phyloP scores from a whole-genome alignment of 305 asterid genomes.

The Ruellia speciosa region DNA sequence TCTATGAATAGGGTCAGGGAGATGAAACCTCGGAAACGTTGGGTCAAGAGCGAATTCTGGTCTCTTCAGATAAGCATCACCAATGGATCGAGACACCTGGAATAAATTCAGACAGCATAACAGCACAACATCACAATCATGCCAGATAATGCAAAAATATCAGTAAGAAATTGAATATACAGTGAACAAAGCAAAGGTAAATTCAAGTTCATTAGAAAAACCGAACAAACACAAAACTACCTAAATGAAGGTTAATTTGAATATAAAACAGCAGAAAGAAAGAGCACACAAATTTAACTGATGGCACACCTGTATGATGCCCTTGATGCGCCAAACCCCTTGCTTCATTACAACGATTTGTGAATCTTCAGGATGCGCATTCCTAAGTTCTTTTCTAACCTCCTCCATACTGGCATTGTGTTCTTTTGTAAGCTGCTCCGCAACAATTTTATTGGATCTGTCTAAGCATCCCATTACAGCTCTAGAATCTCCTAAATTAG shows the following conservation, averaged over 20 bases:
- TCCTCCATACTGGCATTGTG: slow-evolving; percentile 60
- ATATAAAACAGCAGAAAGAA: background rate
- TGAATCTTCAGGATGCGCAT: slow-evolving; percentile 56
- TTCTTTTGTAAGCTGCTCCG: slow-evolving; percentile 67
- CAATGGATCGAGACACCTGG: slow-evolving; percentile 84
- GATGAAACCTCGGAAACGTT: slow-evolving; percentile 52
- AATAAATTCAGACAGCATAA: slow-evolving; percentile 10
- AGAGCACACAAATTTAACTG: background rate
- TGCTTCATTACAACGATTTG: slow-evolving; percentile 40
- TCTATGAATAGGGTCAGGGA: slow-evolving; percentile 44
- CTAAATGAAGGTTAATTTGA: too few species aligned
- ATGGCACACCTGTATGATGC: slow-evolving; percentile 59
- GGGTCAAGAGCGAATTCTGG: slow-evolving; percentile 58
- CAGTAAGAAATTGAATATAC: too few species aligned
- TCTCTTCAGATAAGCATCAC: slow-evolving; percentile 75
- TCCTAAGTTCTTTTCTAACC: slow-evolving; percentile 52
- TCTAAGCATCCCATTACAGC: slow-evolving; percentile 48
- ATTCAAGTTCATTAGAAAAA: background rate
- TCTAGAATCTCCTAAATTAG: slow-evolving; percentile 69
- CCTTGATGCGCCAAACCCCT: slow-evolving; percentile 76
- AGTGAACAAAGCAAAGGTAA: too few species aligned
- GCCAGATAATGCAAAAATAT: too few species aligned
- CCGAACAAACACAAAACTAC: background rate
- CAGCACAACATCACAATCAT: background rate
- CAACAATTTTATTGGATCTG: slow-evolving; percentile 36